These are phyloP conservation scores for Trametes punicea DNA, from an alignment of 768 basidiomycete species.

Conservation along the genomic window DNA sequence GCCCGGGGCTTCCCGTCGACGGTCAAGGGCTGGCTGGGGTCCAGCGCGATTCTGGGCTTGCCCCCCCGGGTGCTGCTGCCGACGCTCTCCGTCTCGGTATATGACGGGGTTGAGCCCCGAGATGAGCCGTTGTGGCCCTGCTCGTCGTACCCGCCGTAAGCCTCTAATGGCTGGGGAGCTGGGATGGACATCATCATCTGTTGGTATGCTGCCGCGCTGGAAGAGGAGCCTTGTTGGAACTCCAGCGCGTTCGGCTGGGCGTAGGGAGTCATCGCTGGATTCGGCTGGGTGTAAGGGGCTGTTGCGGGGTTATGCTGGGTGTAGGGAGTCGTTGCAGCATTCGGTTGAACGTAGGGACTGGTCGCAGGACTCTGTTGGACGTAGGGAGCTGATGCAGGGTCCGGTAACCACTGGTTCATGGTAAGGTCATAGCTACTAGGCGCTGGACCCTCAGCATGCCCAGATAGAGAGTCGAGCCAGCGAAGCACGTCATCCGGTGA, in stretches of 20 bases:
- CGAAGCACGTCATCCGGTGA: conserved; percentile 1
- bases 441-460: not conserved
- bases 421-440: not conserved
- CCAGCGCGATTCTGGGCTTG: conserved; percentile 8
- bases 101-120: not conserved
- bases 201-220: not conserved
- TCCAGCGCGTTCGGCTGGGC: not conserved
- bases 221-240: conserved; percentile 9
- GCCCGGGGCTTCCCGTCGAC: conserved; percentile 16
- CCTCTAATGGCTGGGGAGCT: not conserved
- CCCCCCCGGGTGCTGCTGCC: not conserved
- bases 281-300: no score
- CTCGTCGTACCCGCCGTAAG: not conserved
- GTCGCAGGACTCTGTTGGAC: not conserved
- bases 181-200: not conserved
- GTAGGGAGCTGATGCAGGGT: not conserved
- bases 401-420: not conserved
- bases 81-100: conserved; percentile 5
- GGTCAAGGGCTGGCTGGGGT: conserved; percentile 13
- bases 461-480: conserved; percentile 5
- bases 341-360: no score
- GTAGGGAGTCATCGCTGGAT: no score
- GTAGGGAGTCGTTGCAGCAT: not conserved
- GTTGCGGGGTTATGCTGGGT: not conserved
- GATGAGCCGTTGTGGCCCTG: conserved; percentile 1